phyloP scores from a whole-genome alignment of 2,329 filamentous ascomycete species.

The Fusarium torreyae region DNA sequence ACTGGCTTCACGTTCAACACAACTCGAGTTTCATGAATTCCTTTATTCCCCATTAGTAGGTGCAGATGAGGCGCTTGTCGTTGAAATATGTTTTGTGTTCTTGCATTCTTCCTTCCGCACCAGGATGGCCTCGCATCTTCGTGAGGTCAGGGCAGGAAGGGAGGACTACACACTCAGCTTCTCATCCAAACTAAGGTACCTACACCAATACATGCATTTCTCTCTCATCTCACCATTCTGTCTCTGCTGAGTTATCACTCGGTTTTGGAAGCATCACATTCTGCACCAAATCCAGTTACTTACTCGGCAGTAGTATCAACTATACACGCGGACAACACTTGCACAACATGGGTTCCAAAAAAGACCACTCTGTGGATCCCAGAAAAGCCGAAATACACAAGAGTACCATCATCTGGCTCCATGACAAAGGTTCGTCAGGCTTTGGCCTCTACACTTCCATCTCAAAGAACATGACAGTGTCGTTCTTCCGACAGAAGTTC shows the following conservation, averaged over 20 bases:
- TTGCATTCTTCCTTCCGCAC: too few relatives aligned
- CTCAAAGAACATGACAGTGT: not conserved
- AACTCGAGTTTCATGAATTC: not conserved
- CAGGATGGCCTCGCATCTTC: too few relatives aligned
- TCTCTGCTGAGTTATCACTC: not conserved
- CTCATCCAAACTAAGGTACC: too few relatives aligned
- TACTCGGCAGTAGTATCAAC: not conserved
- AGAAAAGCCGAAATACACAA: not conserved
- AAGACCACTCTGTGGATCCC: not conserved
- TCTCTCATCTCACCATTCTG: too few relatives aligned
- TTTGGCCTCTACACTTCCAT: not conserved
- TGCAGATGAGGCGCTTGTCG: too few relatives aligned
- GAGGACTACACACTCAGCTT: too few relatives aligned
- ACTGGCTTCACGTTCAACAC: not conserved
- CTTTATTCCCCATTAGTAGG: not conserved
- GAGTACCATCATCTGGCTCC: slow-evolving; percentile 23
- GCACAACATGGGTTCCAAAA: not conserved
- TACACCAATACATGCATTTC: too few relatives aligned
- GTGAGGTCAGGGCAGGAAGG: too few relatives aligned
- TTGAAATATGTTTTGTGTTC: too few relatives aligned
- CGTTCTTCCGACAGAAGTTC: not conserved
- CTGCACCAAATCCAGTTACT: not conserved
- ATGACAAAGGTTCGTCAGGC: slow-evolving; percentile 7
- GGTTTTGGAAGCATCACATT: not conserved
- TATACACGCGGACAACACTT: not conserved